Base-by-base conservation (phyloP, 345 rosid genomes). In the Eucalyptus pauciflora region DNA sequence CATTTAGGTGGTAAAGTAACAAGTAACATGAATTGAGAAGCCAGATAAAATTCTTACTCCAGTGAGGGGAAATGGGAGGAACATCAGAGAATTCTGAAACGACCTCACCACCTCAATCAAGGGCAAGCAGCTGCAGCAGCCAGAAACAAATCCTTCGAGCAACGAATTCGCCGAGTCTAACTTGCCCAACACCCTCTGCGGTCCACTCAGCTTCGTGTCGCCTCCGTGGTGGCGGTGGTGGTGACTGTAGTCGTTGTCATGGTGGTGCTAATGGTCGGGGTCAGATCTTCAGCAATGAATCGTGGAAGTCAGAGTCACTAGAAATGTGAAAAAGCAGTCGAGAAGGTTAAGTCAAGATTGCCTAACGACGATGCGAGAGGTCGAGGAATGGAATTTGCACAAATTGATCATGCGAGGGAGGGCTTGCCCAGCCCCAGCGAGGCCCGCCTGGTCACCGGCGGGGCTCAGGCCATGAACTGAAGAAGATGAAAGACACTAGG, bases 131-230 rank as follows among this genome's bases (percentile, higher is more conserved):
- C 58, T 13, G 96, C 97, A 18, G 98, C 96, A 9, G 95, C 95
- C 2, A 96, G 45, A 92, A 98, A 96, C 91, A 97, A 31, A 25
- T 88, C 96, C 24, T 96, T 90, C 79, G 98, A 93, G 89, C 95
- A 94, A 91, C 90, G 92, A 91, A 93, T 95, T 93, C 31, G 99
- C 99, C 79, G 94, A 90, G 88, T 94, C 98, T 90, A 98, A 95
- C 45, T 91, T 90, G 50, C 94, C 90, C 24, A 96, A 51, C 2
- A 89, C 91, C 83, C 88, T 91, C 93, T 94, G 98, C 18, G 92
- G 86, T 45, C 92, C 93, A 85, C 81, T 95, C 88, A 93, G 92
- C 58, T 93, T 93, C 54, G 22, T 86, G 87, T 11, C 92, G 88
- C 62, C 62, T 56, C 29, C 3, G 87, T 50, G 29, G 62, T 2